Evolutionary conservation across 306 rosid genomes (phyloP), one percentile per base, ranked within the genome.

Genomic region (Citrullus mucosospermus): DNA sequence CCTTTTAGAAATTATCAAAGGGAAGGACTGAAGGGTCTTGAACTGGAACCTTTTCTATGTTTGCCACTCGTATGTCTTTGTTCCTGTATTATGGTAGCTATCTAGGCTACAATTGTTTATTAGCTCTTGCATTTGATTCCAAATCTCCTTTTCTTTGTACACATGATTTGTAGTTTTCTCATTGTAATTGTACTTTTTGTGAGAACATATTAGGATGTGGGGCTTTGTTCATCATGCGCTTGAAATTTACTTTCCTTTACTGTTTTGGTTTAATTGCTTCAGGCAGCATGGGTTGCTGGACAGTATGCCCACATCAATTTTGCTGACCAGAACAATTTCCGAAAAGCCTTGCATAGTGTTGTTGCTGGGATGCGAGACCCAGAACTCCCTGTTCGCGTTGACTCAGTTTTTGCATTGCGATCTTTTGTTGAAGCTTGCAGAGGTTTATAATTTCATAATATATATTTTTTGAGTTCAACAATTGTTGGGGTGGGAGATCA

Each of bases 261-360:
- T 15, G 15, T 34, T 74, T 54, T 74, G 30, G 75, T 63, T 20
- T 63, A 79, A 50, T 81, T 82, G 60, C 77, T 80, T 76, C 82
- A 94, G 98, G 97, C 98, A 13, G 96, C 98, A 72, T 94, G 98
- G 98, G 98, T 94, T 81, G 92, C 97, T 2, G 98, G 98, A 86
- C 98, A 94, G 78, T 94, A 94, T 83, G 96, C 96, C 59, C 89
- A 89, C 73, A 85, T 94, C 76, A 92, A 80, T 87, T 94, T 94
- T 75, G 84, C 93, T 10, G 95, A 94, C 78, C 93, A 90, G 84
- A 88, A 92, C 87, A 94, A 92, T 86, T 94, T 94, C 79, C 93
- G 85, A 30, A 89, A 88, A 76, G 97, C 98, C 55, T 84, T 94
- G 84, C 96, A 89, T 58, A 92, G 97, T 86, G 97, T 94, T 70